Base-by-base conservation (phyloP, 2,329 filamentous ascomycete genomes). In the Epicoccum sorghinum region DNA sequence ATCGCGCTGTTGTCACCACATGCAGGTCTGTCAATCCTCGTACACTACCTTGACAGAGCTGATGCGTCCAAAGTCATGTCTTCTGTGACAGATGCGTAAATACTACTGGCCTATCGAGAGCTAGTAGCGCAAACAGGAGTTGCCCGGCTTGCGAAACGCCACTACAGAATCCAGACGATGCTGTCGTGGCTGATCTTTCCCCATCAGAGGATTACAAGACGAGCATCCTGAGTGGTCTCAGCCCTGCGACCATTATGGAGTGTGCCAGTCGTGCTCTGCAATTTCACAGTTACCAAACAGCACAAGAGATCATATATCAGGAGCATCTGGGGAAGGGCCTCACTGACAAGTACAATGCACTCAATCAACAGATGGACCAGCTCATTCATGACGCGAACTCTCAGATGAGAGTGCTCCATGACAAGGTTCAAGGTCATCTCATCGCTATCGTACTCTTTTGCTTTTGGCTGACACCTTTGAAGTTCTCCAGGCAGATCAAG, bases 141-240 rank as follows among this genome's bases (percentile, higher is more conserved):
- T 98, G 93, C 69, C 93, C 91, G 48, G 90, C 89, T 24, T 98
- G 93, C 69, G 79, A 84, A 30, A 83, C 85, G 2, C 80, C 81
- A 7, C 82, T 97, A 2, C 77, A 79, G 7, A 89, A 88, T 58
- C 86, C 86, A 0, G 89, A 96, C 63, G 91, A 96, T 76, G 89
- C 87, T 4, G 85, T 89, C 8, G 80, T 88, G 18, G 84, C 88
- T 1, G 82, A 86, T 27, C 80, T 97, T 36, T 89, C 88, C 56
- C 91, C 91, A 0, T 87, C 86, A 0, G 93, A 97, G 66, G 91
- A 96, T 61, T 96, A 95, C 79, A 96, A 96, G 74, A 91, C 90
- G 0, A 93, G 88, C 56, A 84, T 96, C 0, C 79, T 97, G 9
- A 91, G 90, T 67, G 93, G 93, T 0, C 77, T 97, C 1, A 90